Base-by-base conservation (phyloP, 2,329 filamentous ascomycete genomes). In the Phialophora expanda region DNA sequence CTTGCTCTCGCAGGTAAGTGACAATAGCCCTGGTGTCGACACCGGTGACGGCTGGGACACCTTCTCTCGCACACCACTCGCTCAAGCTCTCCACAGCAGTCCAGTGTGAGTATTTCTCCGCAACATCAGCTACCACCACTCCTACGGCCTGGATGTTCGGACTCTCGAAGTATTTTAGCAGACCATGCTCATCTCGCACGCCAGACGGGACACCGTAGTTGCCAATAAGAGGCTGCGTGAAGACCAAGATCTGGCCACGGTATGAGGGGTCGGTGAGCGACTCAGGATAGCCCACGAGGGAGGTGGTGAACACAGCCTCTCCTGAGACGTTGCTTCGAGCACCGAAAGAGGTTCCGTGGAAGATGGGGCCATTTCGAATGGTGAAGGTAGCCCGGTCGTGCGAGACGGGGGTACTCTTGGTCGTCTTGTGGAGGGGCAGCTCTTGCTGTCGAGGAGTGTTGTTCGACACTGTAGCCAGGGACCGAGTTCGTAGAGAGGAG, bases 231-330 rank as follows among this genome's bases (percentile, higher is more conserved):
- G 95, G 95, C 79, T 97, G 93, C 72, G 95, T 99, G 85, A 98
- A 97, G 80, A 98, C 94, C 74, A 99, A 85, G 73, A 99, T 98
- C 84, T 99, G 95, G 61, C 81, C 87, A 72, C 87, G 86, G 78
- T 89, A 89, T 64, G 87, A 89, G 12, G 87, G 87, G 72, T 89
- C 87, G 75, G 87, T 88, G 82, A 89, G 82, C 54, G 87, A 97
- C 84, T 99, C 95, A 73, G 95, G 95, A 79, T 99, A 99, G 75
- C 95, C 95, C 66, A 99, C 95, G 63, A 98, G 88, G 26, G 94
- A 97, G 67, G 95, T 98, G 69, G 95, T 98, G 85, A 99, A 99
- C 78, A 98, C 95, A 54, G 95, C 95, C 84, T 99, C 95, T 73
- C 95, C 95, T 70, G 93, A 97, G 77, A 98, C 91, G 85, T 97